Base-by-base conservation (phyloP, 768 basidiomycete species). In the Postia placenta region DNA sequence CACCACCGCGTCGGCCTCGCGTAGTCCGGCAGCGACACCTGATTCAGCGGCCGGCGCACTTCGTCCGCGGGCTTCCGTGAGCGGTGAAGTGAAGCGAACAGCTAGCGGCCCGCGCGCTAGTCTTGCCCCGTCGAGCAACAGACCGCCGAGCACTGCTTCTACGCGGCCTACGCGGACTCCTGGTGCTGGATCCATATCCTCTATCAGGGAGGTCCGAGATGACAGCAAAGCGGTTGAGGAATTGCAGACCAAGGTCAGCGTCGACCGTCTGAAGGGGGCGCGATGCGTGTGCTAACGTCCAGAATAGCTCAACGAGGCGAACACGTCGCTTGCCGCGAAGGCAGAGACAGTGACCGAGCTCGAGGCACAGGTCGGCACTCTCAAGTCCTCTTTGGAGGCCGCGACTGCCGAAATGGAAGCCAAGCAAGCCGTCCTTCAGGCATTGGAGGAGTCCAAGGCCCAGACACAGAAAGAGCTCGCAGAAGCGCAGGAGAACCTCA, bases 131-230 rank as follows among this genome's bases (percentile, higher is more conserved):
- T 60, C 69, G 12, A 48, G 76, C 23, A 61, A 67, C 24, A 56
- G 70, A 40, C 60, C 70, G 1, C 70, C 70, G 25, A 56, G 69
- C 48, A 59, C 71, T 23, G 52, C 71, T 14, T 57, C 67, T 38
- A 55, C 66, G 45, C 58, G 69, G 24, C 56, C 70, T 7, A 76
- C 70, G 48, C 52, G 78, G 36, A 63, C 75, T 47, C 73, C 78
- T 15, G 64, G 76, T 24, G 58, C 78, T 33, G 68, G 73, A 22
- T 89, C 87, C 12, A 80, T 89, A 42, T 75, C 84, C n/a, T 87
- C 87, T 7, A 81, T 89, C 50, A 76, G 74, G 50, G 88, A 88
- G 57, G 69, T 83, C 15, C 79, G 75, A 52, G 83, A 81, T 53
- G 81, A 81, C 54, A 69, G 66, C n/a, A 79, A 78, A 58, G 74